Conservation (phyloP, 208 protist species). For the Herpetomonas muscarum region DNA sequence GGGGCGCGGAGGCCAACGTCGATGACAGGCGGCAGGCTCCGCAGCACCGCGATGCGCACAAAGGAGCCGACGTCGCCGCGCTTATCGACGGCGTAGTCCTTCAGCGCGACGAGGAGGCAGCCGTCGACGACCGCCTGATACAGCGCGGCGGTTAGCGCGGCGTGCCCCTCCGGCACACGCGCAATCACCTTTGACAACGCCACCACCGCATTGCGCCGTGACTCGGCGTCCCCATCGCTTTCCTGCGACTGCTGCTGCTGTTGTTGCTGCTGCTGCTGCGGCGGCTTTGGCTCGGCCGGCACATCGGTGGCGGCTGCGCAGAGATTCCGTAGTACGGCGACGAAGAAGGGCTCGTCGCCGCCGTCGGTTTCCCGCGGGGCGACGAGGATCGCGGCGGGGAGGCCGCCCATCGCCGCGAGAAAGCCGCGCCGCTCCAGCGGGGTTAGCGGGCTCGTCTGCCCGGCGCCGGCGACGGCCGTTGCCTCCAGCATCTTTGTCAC, state of each 20-base stretch:
- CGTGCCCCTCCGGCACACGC: constrained; percentile 13
- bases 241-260: constrained; percentile 27
- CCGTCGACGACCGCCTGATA: constrained; percentile 34
- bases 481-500: constrained; percentile 53
- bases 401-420: constrained; percentile 72
- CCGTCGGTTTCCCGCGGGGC: constrained; percentile 11
- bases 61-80: constrained; percentile 97
- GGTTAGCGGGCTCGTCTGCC: neutral
- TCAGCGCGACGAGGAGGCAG: constrained; percentile 54
- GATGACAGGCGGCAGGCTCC: constrained; percentile 51
- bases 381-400: constrained; percentile 53
- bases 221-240: constrained; percentile 86
- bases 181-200: constrained; percentile 46
- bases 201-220: constrained; percentile 84
- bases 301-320: constrained; percentile 10
- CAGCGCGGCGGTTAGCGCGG: constrained; percentile 17
- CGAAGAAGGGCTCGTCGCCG: neutral
- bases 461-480: constrained; percentile 1
- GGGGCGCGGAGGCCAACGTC: constrained; percentile 16
- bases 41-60: constrained; percentile 91
- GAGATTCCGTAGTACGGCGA: constrained; percentile 2
- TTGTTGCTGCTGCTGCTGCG: constrained; percentile 16
- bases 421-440: constrained; percentile 81
- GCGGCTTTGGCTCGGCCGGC: constrained; percentile 13
- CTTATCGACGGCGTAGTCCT: constrained; percentile 94